These are phyloP conservation scores for Mycena pura DNA, from an alignment of 768 basidiomycete species.

Conservation along the genomic window DNA sequence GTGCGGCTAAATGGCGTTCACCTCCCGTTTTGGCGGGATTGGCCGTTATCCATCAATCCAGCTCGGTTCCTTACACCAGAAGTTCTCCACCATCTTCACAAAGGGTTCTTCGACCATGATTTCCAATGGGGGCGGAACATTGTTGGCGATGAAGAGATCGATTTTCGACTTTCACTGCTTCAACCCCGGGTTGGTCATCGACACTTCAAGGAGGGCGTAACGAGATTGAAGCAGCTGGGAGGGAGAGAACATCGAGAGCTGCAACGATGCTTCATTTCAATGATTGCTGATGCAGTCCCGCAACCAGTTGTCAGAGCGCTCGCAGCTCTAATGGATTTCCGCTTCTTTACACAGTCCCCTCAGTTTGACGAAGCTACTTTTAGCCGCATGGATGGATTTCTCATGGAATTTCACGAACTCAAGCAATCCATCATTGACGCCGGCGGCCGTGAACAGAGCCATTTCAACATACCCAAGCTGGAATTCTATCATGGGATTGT, in stretches of 20 bases:
- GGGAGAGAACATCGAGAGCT: slow-evolving; percentile 47
- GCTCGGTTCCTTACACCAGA: slow-evolving; percentile 42
- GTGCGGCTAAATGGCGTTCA: slow-evolving; percentile 31
- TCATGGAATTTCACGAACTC: slow-evolving; percentile 41
- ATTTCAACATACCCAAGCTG: slow-evolving; percentile 52
- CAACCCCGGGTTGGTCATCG: slow-evolving; percentile 41
- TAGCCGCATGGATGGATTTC: slow-evolving; percentile 25
- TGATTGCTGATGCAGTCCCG: slow-evolving; percentile 42
- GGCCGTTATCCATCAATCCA: slow-evolving; percentile 37
- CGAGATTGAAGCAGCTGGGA: slow-evolving; percentile 48
- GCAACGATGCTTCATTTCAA: slow-evolving; percentile 41
- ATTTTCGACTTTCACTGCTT: slow-evolving; percentile 45
- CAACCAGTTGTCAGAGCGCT: slow-evolving; percentile 39
- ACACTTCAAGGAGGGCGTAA: slow-evolving; percentile 48
- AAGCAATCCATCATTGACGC: slow-evolving; percentile 42
- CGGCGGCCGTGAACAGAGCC: slow-evolving; percentile 35
- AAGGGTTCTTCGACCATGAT: slow-evolving; percentile 46
- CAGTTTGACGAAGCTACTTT: slow-evolving; percentile 30
- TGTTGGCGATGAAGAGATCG: slow-evolving; percentile 39
- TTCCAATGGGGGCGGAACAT: slow-evolving; percentile 44
- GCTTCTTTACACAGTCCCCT: slow-evolving; percentile 41
- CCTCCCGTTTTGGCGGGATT: slow-evolving; percentile 46
- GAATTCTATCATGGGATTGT: slow-evolving; percentile 43
- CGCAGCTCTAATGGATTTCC: slow-evolving; percentile 44
- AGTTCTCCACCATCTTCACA: slow-evolving; percentile 47